Evolutionary conservation across 306 rosid genomes (phyloP), one percentile per base, ranked within the genome.

Genomic region (Lablab purpureus): DNA sequence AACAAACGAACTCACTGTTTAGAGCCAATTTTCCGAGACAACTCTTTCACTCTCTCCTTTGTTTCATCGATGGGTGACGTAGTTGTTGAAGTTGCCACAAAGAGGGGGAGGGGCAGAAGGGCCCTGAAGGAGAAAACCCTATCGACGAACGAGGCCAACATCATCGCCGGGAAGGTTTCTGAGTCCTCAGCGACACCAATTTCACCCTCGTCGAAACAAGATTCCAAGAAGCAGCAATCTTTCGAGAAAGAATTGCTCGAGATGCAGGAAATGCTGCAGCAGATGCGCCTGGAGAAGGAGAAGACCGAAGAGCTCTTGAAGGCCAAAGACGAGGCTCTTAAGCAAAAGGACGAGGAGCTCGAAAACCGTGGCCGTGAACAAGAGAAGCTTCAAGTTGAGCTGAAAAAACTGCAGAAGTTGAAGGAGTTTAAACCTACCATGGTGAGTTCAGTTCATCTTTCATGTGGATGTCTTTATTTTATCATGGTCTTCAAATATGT

Each of bases 351-450:
- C n/a, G 89, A 91, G 45, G 95, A 94, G 84, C 91, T 94, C 2
- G 84, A 82, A 37, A 83, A 41, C 7, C 87, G 88, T n/a, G 94
- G 85, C 7, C 50, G 75, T 4, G 84, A 87, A 78, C 94, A 88
- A 36, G 93, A 87, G 83, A 94, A 92, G 82, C 93, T 94, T 62
- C 98, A 92, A 73, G 60, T 69, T 12, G 95, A 94, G 81, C 73
- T 95, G 62, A 95, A 88, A 80, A 92, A 92, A 71, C 59, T 92
- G 88, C 97, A 90, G 78, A 95, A 95, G 62, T 46, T 86, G 81
- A 92, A 95, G 87, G 98, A 92, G 84, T 95, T 95, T 82, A 95
- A 92, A 80, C 99, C 99, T 66, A 88, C 80, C 51, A 70, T 95
- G 96, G 99, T 92, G 27, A 10, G 84, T 79, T 71, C 21, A 27